phyloP scores from a whole-genome alignment of 129 eudicot species.

The Chrysanthemum lavandulifolium region DNA sequence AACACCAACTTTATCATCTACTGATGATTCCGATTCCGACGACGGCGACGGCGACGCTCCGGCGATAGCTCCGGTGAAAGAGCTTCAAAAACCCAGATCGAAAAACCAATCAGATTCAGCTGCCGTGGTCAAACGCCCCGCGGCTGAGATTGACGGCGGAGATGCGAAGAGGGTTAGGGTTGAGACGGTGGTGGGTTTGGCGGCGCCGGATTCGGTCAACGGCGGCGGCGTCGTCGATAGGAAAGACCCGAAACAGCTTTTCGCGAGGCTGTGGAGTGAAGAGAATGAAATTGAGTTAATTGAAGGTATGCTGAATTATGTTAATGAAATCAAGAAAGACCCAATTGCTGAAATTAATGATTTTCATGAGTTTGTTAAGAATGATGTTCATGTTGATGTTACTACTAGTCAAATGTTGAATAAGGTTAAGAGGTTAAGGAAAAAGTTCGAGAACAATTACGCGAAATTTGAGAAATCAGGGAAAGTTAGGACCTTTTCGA shows the following conservation, averaged over 20 bases:
- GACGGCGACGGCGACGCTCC: no score
- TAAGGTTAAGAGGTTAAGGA: slow-evolving; percentile 54
- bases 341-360: slow-evolving; percentile 47
- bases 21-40: slow-evolving; percentile 21
- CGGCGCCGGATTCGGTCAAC: slow-evolving; percentile 31
- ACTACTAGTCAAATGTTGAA: slow-evolving; percentile 41
- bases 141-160: slow-evolving; percentile 19
- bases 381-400: slow-evolving; percentile 62
- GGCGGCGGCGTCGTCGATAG: slow-evolving; percentile 14
- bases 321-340: slow-evolving; percentile 40
- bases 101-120: slow-evolving; percentile 29
- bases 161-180: slow-evolving; percentile 43
- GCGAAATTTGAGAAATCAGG: slow-evolving; percentile 30
- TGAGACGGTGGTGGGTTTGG: slow-evolving; percentile 29
- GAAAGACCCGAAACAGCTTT: slow-evolving; percentile 36
- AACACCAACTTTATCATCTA: slow-evolving; percentile 18
- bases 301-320: slow-evolving; percentile 57
- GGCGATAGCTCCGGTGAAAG: no score
- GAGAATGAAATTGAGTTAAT: slow-evolving; percentile 65
- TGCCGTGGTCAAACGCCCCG: slow-evolving; percentile 38
- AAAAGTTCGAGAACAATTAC: slow-evolving; percentile 43
- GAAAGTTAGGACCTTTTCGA: slow-evolving; percentile 39
- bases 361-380: slow-evolving; percentile 60
- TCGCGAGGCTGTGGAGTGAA: slow-evolving; percentile 79
- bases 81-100: slow-evolving; percentile 37